phyloP scores from a whole-genome alignment of 2,329 filamentous ascomycete genomes.

The Aspergillus udagawae region DNA sequence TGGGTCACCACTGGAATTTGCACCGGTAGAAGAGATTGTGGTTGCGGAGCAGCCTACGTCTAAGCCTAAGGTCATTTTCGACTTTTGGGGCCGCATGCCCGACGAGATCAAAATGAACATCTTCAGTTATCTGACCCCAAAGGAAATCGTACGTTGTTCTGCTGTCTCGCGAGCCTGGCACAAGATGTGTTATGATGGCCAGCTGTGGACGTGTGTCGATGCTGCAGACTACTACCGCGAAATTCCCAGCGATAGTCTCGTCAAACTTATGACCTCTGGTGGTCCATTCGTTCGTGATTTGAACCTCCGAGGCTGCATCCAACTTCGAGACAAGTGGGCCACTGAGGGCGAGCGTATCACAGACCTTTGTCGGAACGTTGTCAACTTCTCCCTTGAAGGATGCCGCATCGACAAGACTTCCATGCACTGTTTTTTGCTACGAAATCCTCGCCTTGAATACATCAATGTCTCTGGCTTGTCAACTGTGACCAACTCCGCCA shows the following conservation, averaged over 20 bases:
- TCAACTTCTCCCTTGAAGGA: conserved; percentile 83
- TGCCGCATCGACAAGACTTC: conserved; percentile 77
- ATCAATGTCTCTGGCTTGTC: conserved; percentile 81
- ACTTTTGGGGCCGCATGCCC: conserved; percentile 79
- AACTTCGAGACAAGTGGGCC: conserved; percentile 76
- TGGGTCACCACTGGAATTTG: conserved; percentile 26
- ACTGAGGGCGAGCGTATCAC: conserved; percentile 65
- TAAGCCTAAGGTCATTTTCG: conserved; percentile 44
- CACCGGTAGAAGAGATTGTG: conserved; percentile 16
- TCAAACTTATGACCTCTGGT: conserved; percentile 77
- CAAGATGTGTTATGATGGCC: conserved; percentile 85
- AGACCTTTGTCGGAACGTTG: conserved; percentile 80
- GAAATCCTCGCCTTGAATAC: conserved; percentile 73
- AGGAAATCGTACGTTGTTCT: conserved; percentile 75
- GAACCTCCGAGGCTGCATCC: conserved; percentile 86
- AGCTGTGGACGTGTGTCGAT: conserved; percentile 84
- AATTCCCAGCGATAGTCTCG: conserved; percentile 77
- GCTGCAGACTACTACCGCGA: conserved; percentile 80
- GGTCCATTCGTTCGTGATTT: conserved; percentile 88
- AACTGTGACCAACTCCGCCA: conserved; percentile 71
- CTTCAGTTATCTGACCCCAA: conserved; percentile 70
- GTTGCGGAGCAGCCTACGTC: conserved; percentile 16
- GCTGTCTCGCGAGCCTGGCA: conserved; percentile 75
- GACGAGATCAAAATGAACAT: conserved; percentile 76
- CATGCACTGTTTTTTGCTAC: conserved; percentile 73